phyloP scores from a whole-genome alignment of 2,329 filamentous ascomycete species.

The Cercospora citrullina region DNA sequence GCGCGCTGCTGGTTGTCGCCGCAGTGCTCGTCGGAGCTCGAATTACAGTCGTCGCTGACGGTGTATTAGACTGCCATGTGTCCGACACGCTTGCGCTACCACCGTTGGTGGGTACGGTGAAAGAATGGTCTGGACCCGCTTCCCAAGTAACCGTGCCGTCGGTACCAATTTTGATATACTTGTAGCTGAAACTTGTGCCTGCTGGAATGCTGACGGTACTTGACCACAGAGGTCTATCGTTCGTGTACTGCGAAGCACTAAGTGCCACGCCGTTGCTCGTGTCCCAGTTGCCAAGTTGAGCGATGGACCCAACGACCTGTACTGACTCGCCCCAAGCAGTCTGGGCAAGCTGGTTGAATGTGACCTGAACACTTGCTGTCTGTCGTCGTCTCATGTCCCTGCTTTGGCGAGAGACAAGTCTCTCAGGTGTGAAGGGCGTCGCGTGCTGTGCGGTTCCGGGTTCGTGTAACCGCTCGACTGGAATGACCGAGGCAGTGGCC shows the following conservation, averaged over 20 bases:
- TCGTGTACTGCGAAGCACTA: constrained; percentile 60
- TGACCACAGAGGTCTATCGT: constrained; percentile 62
- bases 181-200: constrained; percentile 55
- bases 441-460: constrained; percentile 5
- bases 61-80: constrained; percentile 39
- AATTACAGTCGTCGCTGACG: constrained; percentile 9
- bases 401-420: constrained; percentile 13
- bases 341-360: constrained; percentile 60
- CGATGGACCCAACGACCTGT: constrained; percentile 62
- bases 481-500: constrained; percentile 23
- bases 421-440: constrained; percentile 11
- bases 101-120: constrained; percentile 45
- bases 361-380: constrained; percentile 54
- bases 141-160: constrained; percentile 65
- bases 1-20: constrained; percentile 22
- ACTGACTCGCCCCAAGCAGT: constrained; percentile 65
- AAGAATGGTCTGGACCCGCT: constrained; percentile 52
- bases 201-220: constrained; percentile 56
- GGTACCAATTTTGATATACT: constrained; percentile 63
- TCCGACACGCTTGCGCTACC: constrained; percentile 41
- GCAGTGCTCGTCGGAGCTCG: constrained; percentile 18
- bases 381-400: constrained; percentile 10
- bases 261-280: constrained; percentile 55
- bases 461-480: constrained; percentile 16
- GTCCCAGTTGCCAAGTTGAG: constrained; percentile 64